Evolutionary conservation across 2,329 filamentous ascomycete species (phyloP), one percentile per base, ranked within the genome.

Genomic region (Epichloe uncinata): DNA sequence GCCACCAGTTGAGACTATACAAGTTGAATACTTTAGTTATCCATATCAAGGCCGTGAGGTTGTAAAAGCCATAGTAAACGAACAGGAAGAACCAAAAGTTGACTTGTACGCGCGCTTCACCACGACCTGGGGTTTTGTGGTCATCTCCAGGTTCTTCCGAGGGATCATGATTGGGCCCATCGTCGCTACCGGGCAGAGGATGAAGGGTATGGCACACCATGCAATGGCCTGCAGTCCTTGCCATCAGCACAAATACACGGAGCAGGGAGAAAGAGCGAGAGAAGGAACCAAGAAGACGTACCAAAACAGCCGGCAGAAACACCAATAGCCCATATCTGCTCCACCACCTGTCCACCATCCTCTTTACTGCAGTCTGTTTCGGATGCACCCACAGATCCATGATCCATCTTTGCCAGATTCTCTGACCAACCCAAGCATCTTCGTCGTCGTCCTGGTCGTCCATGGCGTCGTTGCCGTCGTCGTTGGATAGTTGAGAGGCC

Each of bases 61-160:
- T 84, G 64, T 85, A 85, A 56, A 83, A 76, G 50, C 79, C 79
- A 62, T 85, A 85, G 66, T 84, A 85, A 50, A 83, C 75, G 45
- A 83, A 75, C 37, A 85, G 69, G 59, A 85, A 85, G 69, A 83
- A 84, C 81, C 81, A 85, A 59, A 84, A 84, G 66, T 82, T 82
- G 56, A 84, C 75, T 54, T 77, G 74, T 4, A 84, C 81, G 41
- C 75, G 70, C 5, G 80, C 78, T 56, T 74, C 71, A 51, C 81
- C 81, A 68, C 84, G 79, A 26, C 80, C 81, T 0, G 80, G 79
- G 0, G 69, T 65, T 49, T 73, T 75, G 55, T 43, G 51, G 20
- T 46, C 34, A 26, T 60, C 57, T 3, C 11, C 48, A 34, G 48
- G 48, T 20, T 18, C 48, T 30, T 50, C 48, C 12, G 20, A 13